Evolutionary conservation across 2,329 filamentous ascomycete genomes (phyloP), one percentile per base, ranked within the genome.

Genomic region (Apiospora malaysiana): DNA sequence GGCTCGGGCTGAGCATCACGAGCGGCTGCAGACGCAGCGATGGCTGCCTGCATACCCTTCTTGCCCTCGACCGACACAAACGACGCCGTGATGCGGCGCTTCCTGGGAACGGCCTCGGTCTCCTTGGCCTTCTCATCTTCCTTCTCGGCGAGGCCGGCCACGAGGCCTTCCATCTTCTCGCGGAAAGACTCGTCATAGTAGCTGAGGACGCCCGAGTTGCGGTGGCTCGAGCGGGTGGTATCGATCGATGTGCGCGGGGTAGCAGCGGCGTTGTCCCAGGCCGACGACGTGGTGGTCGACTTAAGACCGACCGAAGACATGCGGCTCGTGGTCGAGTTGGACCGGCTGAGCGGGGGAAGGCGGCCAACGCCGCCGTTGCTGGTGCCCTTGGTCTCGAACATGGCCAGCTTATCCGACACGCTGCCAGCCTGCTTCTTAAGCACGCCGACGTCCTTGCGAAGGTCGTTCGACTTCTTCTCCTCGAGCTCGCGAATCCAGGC

Each of bases 401-500:
- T 73, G 68, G 71, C 71, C 68, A 73, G 66, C 56, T 63, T 68
- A 68, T 72, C 49, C 16, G 70, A 71, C 66, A 73, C 72, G 66
- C 69, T 70, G 68, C 71, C 72, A 9, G 49, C 32, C 45, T 66
- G 69, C 68, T 71, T 72, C 70, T 72, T 73, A 32, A 71, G 68
- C 14, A 70, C 72, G 49, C 65, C 69, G 16, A 71, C 40, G 23
- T 71, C 68, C 27, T 42, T 68, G 49, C 45, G 56, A 45, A 68
- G 42, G 45, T 25, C 46, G 27, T 21, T 51, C 56, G 72, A 71
- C 68, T 73, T 73, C 72, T 73, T 73, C 65, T 72, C 72, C 63
- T 73, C 72, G 40, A 73, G 72, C 69, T 73, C 72, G 12, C 63
- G 63, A 67, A 73, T 73, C 72, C 72, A 73, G n/a, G 72, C 72